Base-by-base conservation (phyloP, 139 green algal species). In the Mesostigma viride region DNA sequence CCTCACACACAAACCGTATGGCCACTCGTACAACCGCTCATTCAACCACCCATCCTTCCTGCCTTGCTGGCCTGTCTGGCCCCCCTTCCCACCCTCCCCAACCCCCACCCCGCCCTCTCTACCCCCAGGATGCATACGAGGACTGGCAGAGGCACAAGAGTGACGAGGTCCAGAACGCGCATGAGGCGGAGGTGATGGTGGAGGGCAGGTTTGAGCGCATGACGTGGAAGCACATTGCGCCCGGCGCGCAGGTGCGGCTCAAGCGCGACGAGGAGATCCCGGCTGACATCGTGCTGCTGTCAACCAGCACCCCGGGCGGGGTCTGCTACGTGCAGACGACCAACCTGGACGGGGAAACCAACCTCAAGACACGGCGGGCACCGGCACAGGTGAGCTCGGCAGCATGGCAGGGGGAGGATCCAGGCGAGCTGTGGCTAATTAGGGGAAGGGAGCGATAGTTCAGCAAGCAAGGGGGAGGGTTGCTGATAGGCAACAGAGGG, bases 311-410 rank as follows among this genome's bases (percentile, higher is more conserved):
- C 47, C 31, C 70, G 0, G 84, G 81, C 2, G 76, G 83, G 40
- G 48, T 86, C 2, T 86, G 78, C 58, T 90, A 89, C 56, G 76
- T 92, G 22, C 85, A 92, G 72, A 95, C 88, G 6, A 82, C 83
- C 24, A 93, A 93, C 68, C 78, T 94, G 45, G 87, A 94, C 59
- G 77, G 77, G 0, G 77, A 83, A 46, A 79, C 66, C 3, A 75
- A 71, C 30, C 62, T 83, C 30, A 83, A 83, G 60, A 68, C 24
- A 3, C 35, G 70, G 14, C 31, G 30, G 5, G 67, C 61, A 2
- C 48, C 30, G 6, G 3, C 20, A n/a, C 51, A 68, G 24, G 70
- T 33, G 24, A 53, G 40, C 40, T 53, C 17, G 6, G 8, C 3
- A 3, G 47, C 33, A 30, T 64, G 34, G 47, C 26, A 31, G 69